These are phyloP conservation scores for Chenopodium berlandieri DNA, from an alignment of 148 eudicot genomes.

Conservation along the genomic window DNA sequence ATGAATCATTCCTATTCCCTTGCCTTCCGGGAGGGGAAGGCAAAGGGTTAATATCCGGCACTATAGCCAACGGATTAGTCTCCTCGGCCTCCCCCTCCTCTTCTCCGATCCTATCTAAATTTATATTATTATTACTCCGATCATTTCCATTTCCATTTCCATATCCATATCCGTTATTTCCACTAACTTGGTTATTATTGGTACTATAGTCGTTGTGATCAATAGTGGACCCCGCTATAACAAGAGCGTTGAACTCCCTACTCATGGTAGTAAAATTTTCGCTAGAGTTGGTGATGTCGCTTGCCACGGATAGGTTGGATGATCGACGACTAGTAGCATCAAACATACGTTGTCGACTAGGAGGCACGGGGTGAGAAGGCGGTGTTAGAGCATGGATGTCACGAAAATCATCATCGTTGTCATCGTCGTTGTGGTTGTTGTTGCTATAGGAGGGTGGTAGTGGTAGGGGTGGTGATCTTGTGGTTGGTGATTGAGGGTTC, in stretches of 20 bases:
- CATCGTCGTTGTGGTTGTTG: neutral
- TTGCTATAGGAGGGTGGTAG: neutral
- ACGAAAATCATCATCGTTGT: conserved; percentile 40
- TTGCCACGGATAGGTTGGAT: conserved; percentile 45
- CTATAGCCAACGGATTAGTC: conserved; percentile 79
- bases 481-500: neutral
- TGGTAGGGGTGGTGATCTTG: neutral
- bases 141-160: neutral
- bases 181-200: conserved; percentile 17
- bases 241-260: conserved; percentile 41
- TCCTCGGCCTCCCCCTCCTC: conserved; percentile 47
- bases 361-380: conserved; percentile 40
- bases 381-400: conserved; percentile 71
- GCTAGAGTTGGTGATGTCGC: conserved; percentile 34
- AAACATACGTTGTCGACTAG: conserved; percentile 33
- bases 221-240: conserved; percentile 62
- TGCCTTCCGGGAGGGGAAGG: conserved; percentile 22
- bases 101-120: conserved; percentile 63
- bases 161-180: neutral
- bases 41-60: conserved; percentile 47
- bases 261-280: conserved; percentile 55
- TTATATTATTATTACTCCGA: neutral
- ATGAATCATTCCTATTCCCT: conserved; percentile 10
- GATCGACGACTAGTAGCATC: conserved; percentile 50
- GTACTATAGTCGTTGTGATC: neutral